Conservation (phyloP, 495 filamentous ascomycete genomes). For the Trichoderma gamsii region DNA sequence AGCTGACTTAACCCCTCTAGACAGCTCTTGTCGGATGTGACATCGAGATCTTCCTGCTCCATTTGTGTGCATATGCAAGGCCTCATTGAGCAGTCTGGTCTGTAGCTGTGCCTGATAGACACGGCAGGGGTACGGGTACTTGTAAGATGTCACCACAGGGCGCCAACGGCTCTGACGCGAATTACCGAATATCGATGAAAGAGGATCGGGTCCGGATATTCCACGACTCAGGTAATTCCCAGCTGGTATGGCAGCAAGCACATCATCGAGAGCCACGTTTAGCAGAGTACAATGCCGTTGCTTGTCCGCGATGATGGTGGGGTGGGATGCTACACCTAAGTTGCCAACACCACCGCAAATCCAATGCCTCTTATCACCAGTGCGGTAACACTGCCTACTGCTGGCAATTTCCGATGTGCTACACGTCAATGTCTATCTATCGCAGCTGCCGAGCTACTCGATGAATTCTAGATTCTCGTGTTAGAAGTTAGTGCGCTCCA, state of each 20-base stretch:
- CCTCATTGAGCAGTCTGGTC: neutral
- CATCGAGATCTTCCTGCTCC: conserved; percentile 10
- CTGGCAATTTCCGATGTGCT: too few species aligned
- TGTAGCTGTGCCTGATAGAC: conserved; percentile 1
- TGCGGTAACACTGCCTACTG: too few species aligned
- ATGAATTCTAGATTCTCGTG: too few species aligned
- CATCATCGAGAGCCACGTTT: neutral
- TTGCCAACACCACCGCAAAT: too few species aligned
- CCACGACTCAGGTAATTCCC: too few species aligned
- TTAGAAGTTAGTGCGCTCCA: too few species aligned
- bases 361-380: too few species aligned
- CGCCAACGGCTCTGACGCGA: neutral
- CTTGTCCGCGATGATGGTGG: neutral
- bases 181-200: neutral
- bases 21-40: conserved; percentile 4
- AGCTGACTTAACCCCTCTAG: neutral
- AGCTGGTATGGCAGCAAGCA: neutral
- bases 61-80: conserved; percentile 2
- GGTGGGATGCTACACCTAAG: neutral
- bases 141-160: neutral
- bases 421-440: too few species aligned
- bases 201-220: too few species aligned
- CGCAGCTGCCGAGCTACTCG: too few species aligned
- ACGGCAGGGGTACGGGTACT: neutral
- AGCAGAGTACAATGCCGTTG: neutral